These are phyloP conservation scores for Xylariaceae sp. DNA, from an alignment of 2,329 filamentous ascomycete species.

Conservation along the genomic window DNA sequence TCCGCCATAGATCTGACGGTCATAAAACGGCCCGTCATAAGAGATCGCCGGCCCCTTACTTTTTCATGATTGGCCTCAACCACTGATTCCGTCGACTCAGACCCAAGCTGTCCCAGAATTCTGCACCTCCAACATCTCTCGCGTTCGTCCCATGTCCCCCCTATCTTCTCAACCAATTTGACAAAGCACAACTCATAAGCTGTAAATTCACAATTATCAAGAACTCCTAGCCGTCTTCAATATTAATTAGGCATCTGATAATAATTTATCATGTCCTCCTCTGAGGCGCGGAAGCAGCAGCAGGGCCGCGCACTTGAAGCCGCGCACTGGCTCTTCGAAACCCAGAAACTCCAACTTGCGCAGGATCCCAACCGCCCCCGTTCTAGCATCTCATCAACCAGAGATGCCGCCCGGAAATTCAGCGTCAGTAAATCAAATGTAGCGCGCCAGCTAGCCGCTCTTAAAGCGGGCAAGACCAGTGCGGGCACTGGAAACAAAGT, in stretches of 20 bases:
- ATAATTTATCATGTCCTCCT: conserved; percentile 8
- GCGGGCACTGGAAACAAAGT: neutral
- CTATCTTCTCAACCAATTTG: neutral
- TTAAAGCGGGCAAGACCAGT: conserved; percentile 10
- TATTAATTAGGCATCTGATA: neutral
- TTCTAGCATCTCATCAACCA: conserved; percentile 9
- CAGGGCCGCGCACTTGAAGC: conserved; percentile 8
- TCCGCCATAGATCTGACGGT: neutral
- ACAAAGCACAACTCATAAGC: neutral
- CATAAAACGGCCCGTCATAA: neutral
- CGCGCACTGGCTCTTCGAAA: conserved; percentile 13
- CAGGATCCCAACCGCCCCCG: conserved; percentile 15
- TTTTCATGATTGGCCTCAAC: neutral
- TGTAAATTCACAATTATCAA: neutral
- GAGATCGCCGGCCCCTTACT: neutral
- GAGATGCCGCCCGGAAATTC: conserved; percentile 8
- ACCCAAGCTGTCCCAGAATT: conserved; percentile 3
- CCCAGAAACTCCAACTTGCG: conserved; percentile 7
- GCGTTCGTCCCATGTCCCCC: neutral
- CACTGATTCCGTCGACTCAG: neutral
- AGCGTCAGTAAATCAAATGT: conserved; percentile 11
- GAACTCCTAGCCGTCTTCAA: neutral
- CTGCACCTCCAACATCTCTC: neutral
- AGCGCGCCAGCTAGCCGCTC: conserved; percentile 7
- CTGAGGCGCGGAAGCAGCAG: conserved; percentile 1